Evolutionary conservation across 352 stramenopile genomes (phyloP).

Genomic region (Blastocystis sp.): DNA sequence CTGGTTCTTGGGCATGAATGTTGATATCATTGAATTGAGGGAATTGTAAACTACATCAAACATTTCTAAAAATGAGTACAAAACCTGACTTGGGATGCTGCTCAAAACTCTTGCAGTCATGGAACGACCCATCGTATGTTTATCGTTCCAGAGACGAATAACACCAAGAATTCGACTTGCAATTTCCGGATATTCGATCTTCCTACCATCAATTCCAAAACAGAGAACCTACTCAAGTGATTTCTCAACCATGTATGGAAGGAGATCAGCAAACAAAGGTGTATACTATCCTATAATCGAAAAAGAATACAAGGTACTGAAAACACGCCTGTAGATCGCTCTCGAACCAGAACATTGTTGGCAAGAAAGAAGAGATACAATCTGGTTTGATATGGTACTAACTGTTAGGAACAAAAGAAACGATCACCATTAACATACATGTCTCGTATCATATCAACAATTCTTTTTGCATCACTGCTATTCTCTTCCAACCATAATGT

Average conservation of each 20-base stretch:
- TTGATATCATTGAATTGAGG: not conserved
- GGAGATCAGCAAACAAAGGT: not conserved
- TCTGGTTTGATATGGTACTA: not conserved
- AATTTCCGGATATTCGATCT: not conserved
- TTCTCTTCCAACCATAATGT: not conserved
- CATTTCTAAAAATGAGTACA: not conserved
- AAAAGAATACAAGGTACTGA: not conserved
- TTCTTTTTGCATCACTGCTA: not conserved
- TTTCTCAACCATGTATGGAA: slow-evolving; percentile 21
- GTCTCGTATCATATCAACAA: not conserved
- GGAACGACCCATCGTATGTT: slow-evolving; percentile 20
- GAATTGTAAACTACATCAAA: not conserved
- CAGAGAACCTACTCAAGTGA: not conserved
- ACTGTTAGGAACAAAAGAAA: not conserved
- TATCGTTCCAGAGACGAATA: slow-evolving; percentile 23
- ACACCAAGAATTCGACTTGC: not conserved
- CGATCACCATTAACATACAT: not conserved
- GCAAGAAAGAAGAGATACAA: slow-evolving; percentile 34
- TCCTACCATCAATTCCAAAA: not conserved
- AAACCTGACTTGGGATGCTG: not conserved
- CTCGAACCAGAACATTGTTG: slow-evolving; percentile 20
- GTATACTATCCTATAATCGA: slow-evolving; percentile 32
- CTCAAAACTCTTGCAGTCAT: slow-evolving; percentile 10
- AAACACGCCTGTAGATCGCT: not conserved
- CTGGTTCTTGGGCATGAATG: not conserved